Evolutionary conservation across 768 basidiomycete genomes (phyloP).

Genomic region (Tricholoma furcatifolium): DNA sequence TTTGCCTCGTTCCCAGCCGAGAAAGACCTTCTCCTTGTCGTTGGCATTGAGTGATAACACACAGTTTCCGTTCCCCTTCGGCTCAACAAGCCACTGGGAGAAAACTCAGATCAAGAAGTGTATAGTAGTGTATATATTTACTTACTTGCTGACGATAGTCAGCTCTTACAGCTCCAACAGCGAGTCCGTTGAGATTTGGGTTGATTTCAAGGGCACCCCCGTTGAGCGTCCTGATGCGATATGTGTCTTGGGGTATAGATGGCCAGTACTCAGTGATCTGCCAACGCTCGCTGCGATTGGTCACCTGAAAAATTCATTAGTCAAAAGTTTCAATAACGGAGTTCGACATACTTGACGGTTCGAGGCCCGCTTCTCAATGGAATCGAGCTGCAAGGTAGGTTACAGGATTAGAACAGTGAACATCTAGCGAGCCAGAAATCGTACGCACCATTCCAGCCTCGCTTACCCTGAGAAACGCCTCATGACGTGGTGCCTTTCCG

Average conservation of each 20-base stretch:
- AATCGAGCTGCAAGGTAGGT: neutral
- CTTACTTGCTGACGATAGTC: conserved; percentile 10
- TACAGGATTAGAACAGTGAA: no score
- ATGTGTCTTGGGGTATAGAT: conserved; percentile 4
- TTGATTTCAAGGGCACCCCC: conserved; percentile 8
- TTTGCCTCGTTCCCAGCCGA: conserved; percentile 7
- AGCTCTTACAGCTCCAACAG: conserved; percentile 3
- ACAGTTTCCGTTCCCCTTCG: conserved; percentile 9
- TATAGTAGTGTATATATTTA: neutral
- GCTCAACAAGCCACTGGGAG: conserved; percentile 6
- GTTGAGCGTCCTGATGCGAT: conserved; percentile 5
- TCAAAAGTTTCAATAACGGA: neutral
- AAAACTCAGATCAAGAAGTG: neutral
- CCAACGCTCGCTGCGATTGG: conserved; percentile 4
- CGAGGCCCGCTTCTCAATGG: neutral
- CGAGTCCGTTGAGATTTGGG: neutral
- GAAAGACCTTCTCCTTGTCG: neutral
- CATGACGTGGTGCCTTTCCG: neutral
- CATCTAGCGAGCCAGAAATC: no score
- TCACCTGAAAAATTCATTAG: neutral
- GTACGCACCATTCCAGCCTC: conserved; percentile 5
- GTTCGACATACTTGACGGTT: neutral
- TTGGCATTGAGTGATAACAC: neutral
- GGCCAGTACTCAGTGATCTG: conserved; percentile 8
- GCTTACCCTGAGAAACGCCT: conserved; percentile 3